Evolutionary conservation across 805 yeast genomes (phyloP).

Genomic region (Pichia rugopelliculosa): DNA sequence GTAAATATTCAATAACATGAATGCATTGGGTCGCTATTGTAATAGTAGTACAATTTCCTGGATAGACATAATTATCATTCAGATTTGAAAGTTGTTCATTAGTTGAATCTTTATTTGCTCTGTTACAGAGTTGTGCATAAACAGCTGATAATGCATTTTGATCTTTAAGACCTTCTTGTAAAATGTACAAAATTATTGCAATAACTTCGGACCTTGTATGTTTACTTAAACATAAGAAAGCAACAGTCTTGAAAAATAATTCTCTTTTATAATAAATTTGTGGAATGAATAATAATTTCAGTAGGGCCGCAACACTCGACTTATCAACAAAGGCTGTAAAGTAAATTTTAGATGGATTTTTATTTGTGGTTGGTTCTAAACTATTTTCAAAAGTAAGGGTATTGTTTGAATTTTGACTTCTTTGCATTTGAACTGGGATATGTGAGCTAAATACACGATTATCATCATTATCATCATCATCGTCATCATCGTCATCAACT

Average conservation of each 20-base stretch:
- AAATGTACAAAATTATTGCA: slow-evolving; percentile 55
- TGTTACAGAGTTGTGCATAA: slow-evolving; percentile 47
- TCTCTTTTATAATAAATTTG: slow-evolving; percentile 58
- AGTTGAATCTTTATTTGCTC: slow-evolving; percentile 30
- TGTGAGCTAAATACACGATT: neutral
- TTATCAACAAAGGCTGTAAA: slow-evolving; percentile 67
- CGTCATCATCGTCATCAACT: slow-evolving; percentile 16
- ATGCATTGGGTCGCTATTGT: slow-evolving; percentile 70
- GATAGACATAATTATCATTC: slow-evolving; percentile 25
- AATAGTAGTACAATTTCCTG: slow-evolving; percentile 58
- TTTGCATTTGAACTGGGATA: slow-evolving; percentile 4
- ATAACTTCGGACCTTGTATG: slow-evolving; percentile 73
- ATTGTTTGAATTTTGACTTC: neutral
- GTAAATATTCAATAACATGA: slow-evolving; percentile 63
- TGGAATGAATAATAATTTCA: slow-evolving; percentile 67
- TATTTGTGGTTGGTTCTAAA: slow-evolving; percentile 4
- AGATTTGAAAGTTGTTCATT: neutral
- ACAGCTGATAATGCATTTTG: slow-evolving; percentile 54
- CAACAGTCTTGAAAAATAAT: slow-evolving; percentile 55
- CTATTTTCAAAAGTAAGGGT: neutral
- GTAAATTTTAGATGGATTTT: slow-evolving; percentile 32
- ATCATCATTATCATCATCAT: slow-evolving; percentile 16
- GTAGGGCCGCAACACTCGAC: slow-evolving; percentile 64
- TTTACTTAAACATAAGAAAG: slow-evolving; percentile 63
- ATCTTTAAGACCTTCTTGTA: slow-evolving; percentile 68